phyloP scores from a whole-genome alignment of 2,329 filamentous ascomycete species.

The Calonectria pauciramosa region DNA sequence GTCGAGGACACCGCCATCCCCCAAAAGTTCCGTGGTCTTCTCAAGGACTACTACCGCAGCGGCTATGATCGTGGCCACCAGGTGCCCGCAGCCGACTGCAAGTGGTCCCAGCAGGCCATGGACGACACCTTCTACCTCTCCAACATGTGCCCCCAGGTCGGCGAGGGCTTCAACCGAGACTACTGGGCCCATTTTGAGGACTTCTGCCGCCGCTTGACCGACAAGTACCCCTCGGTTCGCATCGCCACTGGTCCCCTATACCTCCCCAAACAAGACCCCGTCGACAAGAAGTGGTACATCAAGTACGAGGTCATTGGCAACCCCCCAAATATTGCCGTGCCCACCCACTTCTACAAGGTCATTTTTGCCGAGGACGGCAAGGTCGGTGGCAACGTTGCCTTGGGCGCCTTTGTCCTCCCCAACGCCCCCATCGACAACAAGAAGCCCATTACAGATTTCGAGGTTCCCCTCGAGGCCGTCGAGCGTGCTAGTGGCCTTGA shows the following conservation, averaged over 20 bases:
- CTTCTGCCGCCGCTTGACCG: constrained; percentile 89
- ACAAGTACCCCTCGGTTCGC: constrained; percentile 85
- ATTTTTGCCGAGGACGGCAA: constrained; percentile 92
- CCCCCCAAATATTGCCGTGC: constrained; percentile 94
- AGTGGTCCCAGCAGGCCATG: constrained; percentile 96
- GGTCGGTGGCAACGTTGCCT: constrained; percentile 79
- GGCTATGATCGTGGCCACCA: constrained; percentile 98
- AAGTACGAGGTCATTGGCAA: constrained; percentile 95
- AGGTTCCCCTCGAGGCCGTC: constrained; percentile 92
- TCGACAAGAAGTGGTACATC: constrained; percentile 95
- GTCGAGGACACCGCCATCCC: constrained; percentile 86
- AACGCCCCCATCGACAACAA: constrained; percentile 90
- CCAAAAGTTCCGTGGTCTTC: constrained; percentile 86
- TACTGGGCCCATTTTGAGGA: constrained; percentile 99
- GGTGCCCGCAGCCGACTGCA: constrained; percentile 94
- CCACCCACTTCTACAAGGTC: constrained; percentile 99
- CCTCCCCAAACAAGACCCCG: constrained; percentile 83
- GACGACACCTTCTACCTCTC: constrained; percentile 92
- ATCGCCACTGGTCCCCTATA: constrained; percentile 96
- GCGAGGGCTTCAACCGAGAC: constrained; percentile 97
- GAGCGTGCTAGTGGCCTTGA: constrained; percentile 94
- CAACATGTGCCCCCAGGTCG: constrained; percentile 99
- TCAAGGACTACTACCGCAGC: constrained; percentile 94
- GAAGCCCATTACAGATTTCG: constrained; percentile 91
- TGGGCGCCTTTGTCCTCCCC: constrained; percentile 95